phyloP scores from a whole-genome alignment of 2,329 filamentous ascomycete genomes.

The Metarhizium sp. region DNA sequence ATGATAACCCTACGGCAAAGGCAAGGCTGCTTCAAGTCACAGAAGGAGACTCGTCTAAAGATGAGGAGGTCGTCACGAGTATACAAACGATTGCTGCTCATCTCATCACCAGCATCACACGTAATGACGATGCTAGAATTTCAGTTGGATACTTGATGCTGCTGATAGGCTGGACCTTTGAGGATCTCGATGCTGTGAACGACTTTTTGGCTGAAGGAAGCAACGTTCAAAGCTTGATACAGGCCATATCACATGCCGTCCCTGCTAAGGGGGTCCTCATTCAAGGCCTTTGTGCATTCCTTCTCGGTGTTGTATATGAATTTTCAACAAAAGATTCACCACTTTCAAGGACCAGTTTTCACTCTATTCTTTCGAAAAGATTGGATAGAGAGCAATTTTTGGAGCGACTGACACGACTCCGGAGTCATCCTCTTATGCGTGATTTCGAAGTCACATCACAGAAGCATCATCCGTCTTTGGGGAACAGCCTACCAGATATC shows the following conservation, averaged over 20 bases:
- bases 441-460: conserved; percentile 85
- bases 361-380: conserved; percentile 65
- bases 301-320: conserved; percentile 86
- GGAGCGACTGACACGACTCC: conserved; percentile 67
- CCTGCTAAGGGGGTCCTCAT: conserved; percentile 55
- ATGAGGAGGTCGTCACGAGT: conserved; percentile 91
- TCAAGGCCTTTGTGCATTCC: conserved; percentile 72
- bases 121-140: conserved; percentile 68
- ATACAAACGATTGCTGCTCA: conserved; percentile 84
- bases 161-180: conserved; percentile 81
- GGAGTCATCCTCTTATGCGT: conserved; percentile 68
- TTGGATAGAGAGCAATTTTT: conserved; percentile 83
- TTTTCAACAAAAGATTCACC: conserved; percentile 97
- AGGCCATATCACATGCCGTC: conserved; percentile 54
- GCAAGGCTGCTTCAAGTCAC: conserved; percentile 69
- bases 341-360: conserved; percentile 70
- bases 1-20: conserved; percentile 73
- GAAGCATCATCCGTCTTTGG: conserved; percentile 40
- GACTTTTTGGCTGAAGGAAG: conserved; percentile 89
- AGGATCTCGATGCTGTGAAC: conserved; percentile 83
- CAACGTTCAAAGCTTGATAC: conserved; percentile 78
- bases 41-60: conserved; percentile 79
- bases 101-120: conserved; percentile 69
- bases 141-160: conserved; percentile 83
- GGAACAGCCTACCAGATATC: conserved; percentile 59